phyloP scores from a whole-genome alignment of 78 protist species.

The Bodo saltans region DNA sequence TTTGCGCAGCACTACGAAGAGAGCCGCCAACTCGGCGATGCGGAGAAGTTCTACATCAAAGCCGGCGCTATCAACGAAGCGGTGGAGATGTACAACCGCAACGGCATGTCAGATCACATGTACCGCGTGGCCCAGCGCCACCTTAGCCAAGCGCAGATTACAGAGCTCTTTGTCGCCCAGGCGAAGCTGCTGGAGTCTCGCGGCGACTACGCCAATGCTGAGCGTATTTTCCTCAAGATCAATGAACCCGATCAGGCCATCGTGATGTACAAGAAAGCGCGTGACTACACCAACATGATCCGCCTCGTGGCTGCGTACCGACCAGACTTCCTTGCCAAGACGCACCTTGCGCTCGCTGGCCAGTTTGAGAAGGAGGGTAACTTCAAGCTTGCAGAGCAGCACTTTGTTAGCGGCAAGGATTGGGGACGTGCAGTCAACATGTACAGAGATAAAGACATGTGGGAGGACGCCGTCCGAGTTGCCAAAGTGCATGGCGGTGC shows the following conservation, averaged over 20 bases:
- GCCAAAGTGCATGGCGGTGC: conserved; percentile 63
- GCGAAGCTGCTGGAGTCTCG: conserved; percentile 63
- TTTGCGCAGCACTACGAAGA: conserved; percentile 59
- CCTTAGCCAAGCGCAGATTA: conserved; percentile 20
- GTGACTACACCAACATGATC: conserved; percentile 68
- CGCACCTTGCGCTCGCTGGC: conserved; percentile 66
- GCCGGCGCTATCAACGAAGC: conserved; percentile 34
- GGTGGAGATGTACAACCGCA: conserved; percentile 70
- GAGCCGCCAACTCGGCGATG: conserved; percentile 22
- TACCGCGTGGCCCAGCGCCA: conserved; percentile 47
- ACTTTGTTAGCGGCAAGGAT: conserved; percentile 50
- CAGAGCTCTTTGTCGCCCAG: conserved; percentile 39
- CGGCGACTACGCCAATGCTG: conserved; percentile 61
- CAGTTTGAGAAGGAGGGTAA: conserved; percentile 66
- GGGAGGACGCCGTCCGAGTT: conserved; percentile 81
- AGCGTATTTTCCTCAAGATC: conserved; percentile 41
- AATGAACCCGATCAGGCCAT: conserved; percentile 71
- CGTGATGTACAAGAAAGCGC: conserved; percentile 72
- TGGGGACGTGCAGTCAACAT: conserved; percentile 76
- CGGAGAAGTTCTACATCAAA: conserved; percentile 53
- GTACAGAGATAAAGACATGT: conserved; percentile 61
- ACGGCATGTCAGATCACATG: conserved; percentile 53
- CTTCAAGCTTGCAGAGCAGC: conserved; percentile 60
- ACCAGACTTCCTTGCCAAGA: conserved; percentile 47
- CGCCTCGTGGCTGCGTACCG: conserved; percentile 58